phyloP scores from a whole-genome alignment of 129 eudicot genomes.

The Ambrosia trifida region DNA sequence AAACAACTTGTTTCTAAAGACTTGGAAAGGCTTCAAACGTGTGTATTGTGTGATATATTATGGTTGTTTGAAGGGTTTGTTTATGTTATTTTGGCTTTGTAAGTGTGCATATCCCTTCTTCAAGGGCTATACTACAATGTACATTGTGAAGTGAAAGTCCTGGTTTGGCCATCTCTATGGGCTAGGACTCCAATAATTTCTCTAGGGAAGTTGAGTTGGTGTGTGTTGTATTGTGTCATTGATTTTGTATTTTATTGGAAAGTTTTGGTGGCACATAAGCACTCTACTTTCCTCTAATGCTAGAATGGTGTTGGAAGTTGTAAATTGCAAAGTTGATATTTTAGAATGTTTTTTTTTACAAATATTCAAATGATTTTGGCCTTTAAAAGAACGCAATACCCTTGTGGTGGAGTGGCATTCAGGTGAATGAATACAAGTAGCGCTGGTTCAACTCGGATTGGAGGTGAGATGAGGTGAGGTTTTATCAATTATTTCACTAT shows the following conservation, averaged over 20 bases:
- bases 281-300: neutral
- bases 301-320: neutral
- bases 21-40: slow-evolving; percentile 22
- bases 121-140: neutral
- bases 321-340: neutral
- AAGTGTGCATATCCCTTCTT: neutral
- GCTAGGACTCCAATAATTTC: neutral
- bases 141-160: neutral
- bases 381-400: no score
- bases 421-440: no score
- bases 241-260: neutral
- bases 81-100: slow-evolving; percentile 12
- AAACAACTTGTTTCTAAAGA: slow-evolving; percentile 39
- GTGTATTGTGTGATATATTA: slow-evolving; percentile 19
- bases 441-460: no score
- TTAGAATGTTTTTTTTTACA: neutral
- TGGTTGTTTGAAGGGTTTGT: slow-evolving; percentile 29
- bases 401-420: no score
- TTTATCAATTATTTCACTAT: no score
- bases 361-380: neutral
- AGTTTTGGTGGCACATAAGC: neutral
- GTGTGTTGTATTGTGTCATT: neutral
- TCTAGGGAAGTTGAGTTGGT: no score
- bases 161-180: neutral
- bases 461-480: no score